Conservation (phyloP, 108 stramenopile species). For the Parmales sp. region DNA sequence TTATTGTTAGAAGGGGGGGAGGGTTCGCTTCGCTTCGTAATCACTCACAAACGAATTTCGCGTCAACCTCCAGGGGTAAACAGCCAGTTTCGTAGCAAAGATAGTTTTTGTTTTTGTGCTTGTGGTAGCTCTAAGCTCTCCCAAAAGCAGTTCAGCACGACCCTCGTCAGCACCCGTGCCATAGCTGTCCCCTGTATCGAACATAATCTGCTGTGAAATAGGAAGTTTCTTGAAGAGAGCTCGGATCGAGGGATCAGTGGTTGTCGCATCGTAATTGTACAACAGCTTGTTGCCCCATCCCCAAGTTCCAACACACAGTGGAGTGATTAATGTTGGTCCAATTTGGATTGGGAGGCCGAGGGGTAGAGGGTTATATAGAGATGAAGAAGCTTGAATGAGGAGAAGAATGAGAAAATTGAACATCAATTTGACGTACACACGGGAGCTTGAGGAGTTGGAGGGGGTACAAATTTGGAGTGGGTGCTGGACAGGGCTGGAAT, state of each 20-base stretch:
- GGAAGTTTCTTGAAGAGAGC: neutral
- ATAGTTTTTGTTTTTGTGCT: neutral
- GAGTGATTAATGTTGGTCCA: no score
- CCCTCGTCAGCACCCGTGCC: neutral
- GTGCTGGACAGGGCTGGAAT: no score
- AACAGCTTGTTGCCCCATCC: neutral
- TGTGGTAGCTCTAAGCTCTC: neutral
- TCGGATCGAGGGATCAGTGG: no score
- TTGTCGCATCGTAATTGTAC: neutral
- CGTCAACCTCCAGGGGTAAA: neutral
- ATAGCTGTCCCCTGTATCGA: neutral
- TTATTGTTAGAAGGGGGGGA: neutral
- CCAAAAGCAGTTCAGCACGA: neutral
- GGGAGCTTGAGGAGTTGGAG: no score
- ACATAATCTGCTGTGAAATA: neutral
- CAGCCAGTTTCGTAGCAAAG: neutral
- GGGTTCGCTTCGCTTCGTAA: neutral
- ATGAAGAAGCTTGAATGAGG: no score
- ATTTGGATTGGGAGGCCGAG: no score
- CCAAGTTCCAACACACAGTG: neutral
- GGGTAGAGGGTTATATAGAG: no score
- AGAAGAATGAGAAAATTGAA: no score
- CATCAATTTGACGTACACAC: no score
- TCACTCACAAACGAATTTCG: neutral
- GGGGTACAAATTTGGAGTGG: no score